Conservation (phyloP, 2,329 filamentous ascomycete species). For the Diaporthe australafricana region DNA sequence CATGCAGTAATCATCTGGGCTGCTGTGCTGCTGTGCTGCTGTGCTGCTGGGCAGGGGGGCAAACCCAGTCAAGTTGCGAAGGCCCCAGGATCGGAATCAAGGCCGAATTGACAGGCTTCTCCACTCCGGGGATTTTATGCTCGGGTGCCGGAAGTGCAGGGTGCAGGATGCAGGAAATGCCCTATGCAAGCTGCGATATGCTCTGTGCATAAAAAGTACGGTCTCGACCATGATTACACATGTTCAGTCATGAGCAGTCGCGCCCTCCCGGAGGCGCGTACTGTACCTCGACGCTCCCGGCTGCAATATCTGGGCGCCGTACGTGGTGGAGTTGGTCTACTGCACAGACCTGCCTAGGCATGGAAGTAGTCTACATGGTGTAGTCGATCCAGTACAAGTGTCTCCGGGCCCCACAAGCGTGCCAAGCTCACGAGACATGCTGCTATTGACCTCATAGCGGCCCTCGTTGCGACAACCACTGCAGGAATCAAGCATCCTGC, state of each 20-base stretch:
- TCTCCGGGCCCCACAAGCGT: neutral
- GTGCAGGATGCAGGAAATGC: constrained; percentile 17
- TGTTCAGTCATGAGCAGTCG: neutral
- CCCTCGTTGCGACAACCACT: constrained; percentile 1
- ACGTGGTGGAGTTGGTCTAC: neutral
- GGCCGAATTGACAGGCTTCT: constrained; percentile 24
- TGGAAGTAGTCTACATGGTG: neutral
- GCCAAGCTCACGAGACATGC: constrained; percentile 11
- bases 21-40: no score
- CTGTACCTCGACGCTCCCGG: neutral
- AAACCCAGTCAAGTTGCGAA: constrained; percentile 1
- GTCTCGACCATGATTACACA: constrained; percentile 1
- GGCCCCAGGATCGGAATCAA: constrained; percentile 3
- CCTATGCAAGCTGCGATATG: constrained; percentile 12
- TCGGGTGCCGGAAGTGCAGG: constrained; percentile 27
- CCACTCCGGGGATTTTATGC: constrained; percentile 21
- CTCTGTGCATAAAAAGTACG: constrained; percentile 18
- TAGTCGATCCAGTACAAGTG: no score
- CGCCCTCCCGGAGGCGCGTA: neutral
- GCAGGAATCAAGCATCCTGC: constrained; percentile 28
- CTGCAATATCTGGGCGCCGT: constrained; percentile 18
- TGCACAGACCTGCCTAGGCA: neutral
- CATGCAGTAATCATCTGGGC: neutral
- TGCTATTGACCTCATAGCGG: constrained; percentile 3
- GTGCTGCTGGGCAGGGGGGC: neutral